These are phyloP conservation scores for Apiotrichum mycotoxinovorans DNA, from an alignment of 1,284 basidiomycete species.

Conservation along the genomic window DNA sequence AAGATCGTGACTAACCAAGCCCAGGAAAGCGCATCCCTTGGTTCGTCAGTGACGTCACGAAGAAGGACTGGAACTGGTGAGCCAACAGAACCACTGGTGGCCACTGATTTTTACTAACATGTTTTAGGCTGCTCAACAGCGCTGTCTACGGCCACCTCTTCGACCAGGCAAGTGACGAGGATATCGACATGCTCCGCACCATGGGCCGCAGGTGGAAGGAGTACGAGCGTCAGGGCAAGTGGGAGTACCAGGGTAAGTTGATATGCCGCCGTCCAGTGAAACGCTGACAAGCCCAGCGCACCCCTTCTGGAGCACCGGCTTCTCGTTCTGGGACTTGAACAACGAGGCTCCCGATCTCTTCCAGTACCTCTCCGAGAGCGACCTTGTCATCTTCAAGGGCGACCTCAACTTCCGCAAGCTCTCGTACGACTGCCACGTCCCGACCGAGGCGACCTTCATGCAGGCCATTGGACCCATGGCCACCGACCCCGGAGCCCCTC, in stretches of 20 bases:
- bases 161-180: slow-evolving; percentile 66
- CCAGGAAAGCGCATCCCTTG: slow-evolving; percentile 52
- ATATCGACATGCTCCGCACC: slow-evolving; percentile 73
- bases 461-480: slow-evolving; percentile 92
- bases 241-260: slow-evolving; percentile 70
- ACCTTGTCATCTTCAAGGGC: slow-evolving; percentile 95
- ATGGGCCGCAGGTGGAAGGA: slow-evolving; percentile 92
- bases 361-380: slow-evolving; percentile 81
- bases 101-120: neutral
- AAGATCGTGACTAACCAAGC: neutral
- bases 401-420: slow-evolving; percentile 87
- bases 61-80: slow-evolving; percentile 91
- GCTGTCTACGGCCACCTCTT: slow-evolving; percentile 87
- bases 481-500: slow-evolving; percentile 80
- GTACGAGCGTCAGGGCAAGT: slow-evolving; percentile 90
- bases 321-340: slow-evolving; percentile 74
- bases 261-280: too few relatives aligned
- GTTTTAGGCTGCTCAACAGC: slow-evolving; percentile 63
- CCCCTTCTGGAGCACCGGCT: slow-evolving; percentile 97
- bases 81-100: slow-evolving; percentile 4
- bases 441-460: slow-evolving; percentile 83
- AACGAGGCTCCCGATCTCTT: slow-evolving; percentile 87
- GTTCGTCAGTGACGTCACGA: slow-evolving; percentile 97
- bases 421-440: slow-evolving; percentile 90
- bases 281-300: slow-evolving; percentile 44